phyloP scores from a whole-genome alignment of 2,329 filamentous ascomycete species.

The Paecilomyces dactylethromorphus region DNA sequence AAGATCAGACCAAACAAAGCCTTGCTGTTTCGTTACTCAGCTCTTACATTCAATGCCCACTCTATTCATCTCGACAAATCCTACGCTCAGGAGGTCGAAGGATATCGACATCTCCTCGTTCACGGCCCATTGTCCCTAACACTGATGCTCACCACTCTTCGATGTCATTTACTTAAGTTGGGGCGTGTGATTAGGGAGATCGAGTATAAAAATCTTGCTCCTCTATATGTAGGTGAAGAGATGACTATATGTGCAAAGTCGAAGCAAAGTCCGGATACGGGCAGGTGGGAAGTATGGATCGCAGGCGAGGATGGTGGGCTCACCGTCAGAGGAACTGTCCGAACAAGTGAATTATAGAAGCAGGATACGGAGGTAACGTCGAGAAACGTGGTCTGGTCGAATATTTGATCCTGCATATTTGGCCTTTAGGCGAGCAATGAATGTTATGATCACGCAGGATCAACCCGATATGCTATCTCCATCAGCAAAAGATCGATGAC shows the following conservation, averaged over 20 bases:
- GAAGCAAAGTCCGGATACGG: conserved; percentile 34
- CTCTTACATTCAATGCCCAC: conserved; percentile 88
- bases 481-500: too few relatives aligned
- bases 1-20: conserved; percentile 59
- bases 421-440: too few relatives aligned
- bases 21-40: conserved; percentile 84
- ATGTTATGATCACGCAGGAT: too few relatives aligned
- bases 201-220: conserved; percentile 74
- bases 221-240: conserved; percentile 67
- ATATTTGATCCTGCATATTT: too few relatives aligned
- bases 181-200: conserved; percentile 47
- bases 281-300: conserved; percentile 58
- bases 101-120: conserved; percentile 68
- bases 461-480: too few relatives aligned
- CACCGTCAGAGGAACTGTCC: conserved; percentile 54
- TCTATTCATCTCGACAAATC: conserved; percentile 74
- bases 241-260: conserved; percentile 63
- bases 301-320: conserved; percentile 56
- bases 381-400: too few relatives aligned
- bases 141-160: conserved; percentile 65
- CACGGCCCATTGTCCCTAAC: conserved; percentile 79
- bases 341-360: conserved; percentile 13
- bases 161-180: conserved; percentile 42
- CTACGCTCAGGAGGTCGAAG: conserved; percentile 66
- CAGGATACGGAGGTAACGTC: conserved; percentile 6